Percentiles rank a stretch among this genome's conserved stretches.
Evolutionary conservation across 2,329 filamentous ascomycete species (phyloP).

Genomic region (Fusarium nurragi): DNA sequence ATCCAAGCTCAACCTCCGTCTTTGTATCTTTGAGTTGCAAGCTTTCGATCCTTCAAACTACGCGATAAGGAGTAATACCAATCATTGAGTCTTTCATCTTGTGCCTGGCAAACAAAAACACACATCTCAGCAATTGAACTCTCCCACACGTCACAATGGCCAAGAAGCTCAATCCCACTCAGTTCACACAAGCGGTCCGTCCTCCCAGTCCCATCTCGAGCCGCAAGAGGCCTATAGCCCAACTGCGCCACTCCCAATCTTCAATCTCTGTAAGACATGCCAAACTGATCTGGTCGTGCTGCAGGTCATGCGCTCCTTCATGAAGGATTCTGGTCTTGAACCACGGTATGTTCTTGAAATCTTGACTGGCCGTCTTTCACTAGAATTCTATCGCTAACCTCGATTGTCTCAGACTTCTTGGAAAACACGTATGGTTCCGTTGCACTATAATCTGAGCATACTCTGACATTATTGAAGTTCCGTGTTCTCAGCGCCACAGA

Average conservation of each 20-base stretch:
- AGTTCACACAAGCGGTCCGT: slow-evolving; percentile 51
- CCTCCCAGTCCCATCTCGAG: not conserved
- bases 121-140: no score
- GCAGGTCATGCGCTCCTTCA: slow-evolving; percentile 87
- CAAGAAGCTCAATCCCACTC: slow-evolving; percentile 48
- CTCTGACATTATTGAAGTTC: slow-evolving; percentile 59
- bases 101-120: accelerated
- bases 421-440: slow-evolving; percentile 34
- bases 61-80: not conserved
- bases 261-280: accelerated
- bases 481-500: slow-evolving; percentile 70
- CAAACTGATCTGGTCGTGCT: not conserved
- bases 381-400: slow-evolving; percentile 3
- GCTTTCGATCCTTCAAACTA: not conserved
- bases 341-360: slow-evolving; percentile 70
- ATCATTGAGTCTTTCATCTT: no score
- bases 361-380: not conserved
- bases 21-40: not conserved
- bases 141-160: slow-evolving; percentile 39
- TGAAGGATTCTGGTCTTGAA: slow-evolving; percentile 85
- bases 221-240: not conserved
- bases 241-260: accelerated
- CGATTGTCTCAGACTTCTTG: slow-evolving; percentile 39
- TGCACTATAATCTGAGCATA: accelerated
- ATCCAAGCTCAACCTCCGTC: slow-evolving; percentile 9